Conservation (phyloP, 306 rosid species). For the Luffa acutangula region DNA sequence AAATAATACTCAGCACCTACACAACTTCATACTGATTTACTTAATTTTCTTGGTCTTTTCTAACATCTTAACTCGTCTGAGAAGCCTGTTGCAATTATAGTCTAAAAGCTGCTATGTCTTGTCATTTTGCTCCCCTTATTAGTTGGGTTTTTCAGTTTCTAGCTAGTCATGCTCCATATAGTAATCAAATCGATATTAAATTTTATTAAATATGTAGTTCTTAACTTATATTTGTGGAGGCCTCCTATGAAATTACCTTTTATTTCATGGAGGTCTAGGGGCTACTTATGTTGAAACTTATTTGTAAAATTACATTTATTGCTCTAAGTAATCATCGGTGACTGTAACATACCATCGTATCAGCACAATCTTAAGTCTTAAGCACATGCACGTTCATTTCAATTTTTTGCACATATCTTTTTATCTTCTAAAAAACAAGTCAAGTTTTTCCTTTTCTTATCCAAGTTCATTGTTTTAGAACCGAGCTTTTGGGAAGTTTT, state of each 20-base stretch:
- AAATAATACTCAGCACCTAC: not conserved
- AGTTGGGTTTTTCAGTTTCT: not conserved
- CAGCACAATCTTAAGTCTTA: not conserved
- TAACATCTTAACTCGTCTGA: not conserved
- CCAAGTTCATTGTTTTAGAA: not conserved
- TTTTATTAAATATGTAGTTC: not conserved
- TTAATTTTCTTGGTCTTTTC: not conserved
- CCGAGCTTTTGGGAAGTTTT: not conserved
- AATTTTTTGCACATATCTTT: not conserved
- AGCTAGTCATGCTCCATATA: not conserved
- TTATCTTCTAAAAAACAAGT: not conserved
- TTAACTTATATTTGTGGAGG: constrained; percentile 1
- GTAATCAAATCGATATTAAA: not conserved
- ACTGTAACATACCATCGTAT: not conserved
- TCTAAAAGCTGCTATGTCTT: not conserved
- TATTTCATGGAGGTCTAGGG: not conserved
- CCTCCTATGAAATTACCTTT: not conserved
- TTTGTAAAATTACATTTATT: not conserved
- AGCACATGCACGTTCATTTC: not conserved
- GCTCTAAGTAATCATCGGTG: not conserved
- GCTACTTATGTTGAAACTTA: not conserved
- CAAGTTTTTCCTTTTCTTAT: not conserved
- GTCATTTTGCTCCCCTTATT: not conserved
- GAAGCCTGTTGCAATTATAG: not conserved
- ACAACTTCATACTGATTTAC: not conserved